Base-by-base conservation (phyloP, 1,284 basidiomycete species). In the Leccinum pallidistipes region DNA sequence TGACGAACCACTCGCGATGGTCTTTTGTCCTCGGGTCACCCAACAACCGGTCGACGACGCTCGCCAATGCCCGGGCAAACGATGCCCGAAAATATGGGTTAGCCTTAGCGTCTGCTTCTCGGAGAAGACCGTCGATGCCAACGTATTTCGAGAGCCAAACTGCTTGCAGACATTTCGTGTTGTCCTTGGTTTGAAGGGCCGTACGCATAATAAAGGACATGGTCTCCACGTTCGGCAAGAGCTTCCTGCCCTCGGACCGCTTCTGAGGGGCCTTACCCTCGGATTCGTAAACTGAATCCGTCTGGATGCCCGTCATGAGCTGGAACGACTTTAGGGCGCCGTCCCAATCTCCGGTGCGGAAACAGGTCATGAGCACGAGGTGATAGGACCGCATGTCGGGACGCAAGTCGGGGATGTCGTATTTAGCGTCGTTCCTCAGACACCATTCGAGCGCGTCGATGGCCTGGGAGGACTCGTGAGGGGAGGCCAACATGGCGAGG, bases 371-470 rank as follows among this genome's bases (percentile, higher is more conserved):
- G 64, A 90, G 78, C 54, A 84, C 84, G 32, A 86, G 77, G 62
- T 81, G 77, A 73, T 81, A 89, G 5, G 84, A 83, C n/a, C 75
- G 73, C 49, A 76, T 58, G 16, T 75, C 72, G 1, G 86, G 87
- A 57, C 79, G 73, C 40, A 87, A 76, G 58, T 79, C 77, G 27
- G 78, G 76, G 18, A 79, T 76, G 57, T 76, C 60, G 31, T 65
- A 76, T 54, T 69, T 64, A 5, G 77, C 72, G 66, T 83, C 83
- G 60, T 83, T 79, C 59, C 76, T 74, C 56, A 88, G 69, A 80
- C 87, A 85, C 85, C 86, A 89, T 67, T 88, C 81, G 16, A 92
- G 75, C 3, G 74, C 78, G 60, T 82, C 79, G 16, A 90, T 74
- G 2, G 85, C 84, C 57, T 80, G 66, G 5, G 60, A 66, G 36